Evolutionary conservation across 805 yeast genomes (phyloP), one percentile per base, ranked within the genome.

Genomic region (Saccharomycopsis malanga): DNA sequence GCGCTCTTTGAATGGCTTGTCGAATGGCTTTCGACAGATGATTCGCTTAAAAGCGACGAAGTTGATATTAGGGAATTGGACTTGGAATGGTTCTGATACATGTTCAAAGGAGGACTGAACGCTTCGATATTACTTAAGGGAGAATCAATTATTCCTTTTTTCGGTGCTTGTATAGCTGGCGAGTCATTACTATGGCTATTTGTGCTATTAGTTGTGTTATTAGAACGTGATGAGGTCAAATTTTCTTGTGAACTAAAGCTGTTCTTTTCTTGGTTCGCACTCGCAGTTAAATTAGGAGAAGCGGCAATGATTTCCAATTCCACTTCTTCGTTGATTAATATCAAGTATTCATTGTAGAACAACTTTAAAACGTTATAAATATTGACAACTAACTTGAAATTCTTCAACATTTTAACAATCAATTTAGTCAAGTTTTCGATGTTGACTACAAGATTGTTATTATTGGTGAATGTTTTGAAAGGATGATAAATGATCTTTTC

Each of bases 311-410:
- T 44, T 20, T 51, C 49, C 18, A 51, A 40, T 27, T 51, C 54
- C 18, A 51, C 52, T 32, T 51, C 54, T 36, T 51, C 54, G 32
- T 51, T 51, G 22, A 51, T 49, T 7, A 51, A 22, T 25, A 51
- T 51, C 27, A 51, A 39, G 34, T 51, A 51, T 30, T 51, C 54
- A 34, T 51, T 51, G 30, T 51, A 48, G 24, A 51, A 51, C 15
- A 48, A 39, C 29, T 51, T 51, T 35, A 51, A 44, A 21, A 51
- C 37, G 39, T 48, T 51, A 18, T 51, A 48, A 20, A 51, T 49
- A 34, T 51, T 51, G 18, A 51, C 54, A 10, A 51, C 44, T 22
- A 51, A 27, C 23, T 51, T 51, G 40, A 51, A 51, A 35, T 48
- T 51, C 15, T 45, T 44, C 6, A 51, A 32, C 15, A 51, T 20